These are phyloP conservation scores for Corinectria fuckeliana DNA, from an alignment of 2,329 filamentous ascomycete species.

Conservation along the genomic window DNA sequence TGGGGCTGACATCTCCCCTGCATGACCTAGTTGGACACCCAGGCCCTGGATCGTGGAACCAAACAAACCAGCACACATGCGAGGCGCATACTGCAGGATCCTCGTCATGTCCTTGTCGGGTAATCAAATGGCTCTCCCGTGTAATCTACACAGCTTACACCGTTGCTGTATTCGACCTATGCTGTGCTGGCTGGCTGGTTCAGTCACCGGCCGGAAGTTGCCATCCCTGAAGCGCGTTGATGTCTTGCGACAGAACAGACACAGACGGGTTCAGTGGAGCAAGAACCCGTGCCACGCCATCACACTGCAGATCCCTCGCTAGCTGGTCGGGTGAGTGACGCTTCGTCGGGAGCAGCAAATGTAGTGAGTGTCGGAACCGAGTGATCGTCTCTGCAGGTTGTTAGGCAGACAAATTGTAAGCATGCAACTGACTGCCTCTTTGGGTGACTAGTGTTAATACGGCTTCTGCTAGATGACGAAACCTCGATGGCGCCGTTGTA, in stretches of 20 bases:
- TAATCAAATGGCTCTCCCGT: background rate
- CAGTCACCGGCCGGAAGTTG: background rate
- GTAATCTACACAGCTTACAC: background rate
- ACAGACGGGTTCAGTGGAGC: background rate
- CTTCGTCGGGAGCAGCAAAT: background rate
- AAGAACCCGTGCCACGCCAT: conserved; percentile 1
- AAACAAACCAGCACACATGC: conserved; percentile 14
- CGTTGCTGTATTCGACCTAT: conserved; percentile 4
- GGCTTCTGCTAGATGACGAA: background rate
- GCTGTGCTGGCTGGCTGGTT: background rate
- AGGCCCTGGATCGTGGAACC: conserved; percentile 1
- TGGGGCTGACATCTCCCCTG: conserved; percentile 7
- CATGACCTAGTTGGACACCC: conserved; percentile 7
- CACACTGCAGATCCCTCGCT: background rate
- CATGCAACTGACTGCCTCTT: background rate
- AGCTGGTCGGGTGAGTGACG: background rate
- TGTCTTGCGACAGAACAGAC: background rate
- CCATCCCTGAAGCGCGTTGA: background rate
- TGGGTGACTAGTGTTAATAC: background rate
- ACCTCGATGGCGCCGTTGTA: background rate
- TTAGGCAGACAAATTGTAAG: background rate
- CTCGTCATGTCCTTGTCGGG: background rate
- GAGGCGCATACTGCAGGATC: background rate
- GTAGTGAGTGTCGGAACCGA: background rate
- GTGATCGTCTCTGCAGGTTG: conserved; percentile 3